phyloP scores from a whole-genome alignment of 1,284 basidiomycete genomes.

The Sanghuangporus sanghuang region DNA sequence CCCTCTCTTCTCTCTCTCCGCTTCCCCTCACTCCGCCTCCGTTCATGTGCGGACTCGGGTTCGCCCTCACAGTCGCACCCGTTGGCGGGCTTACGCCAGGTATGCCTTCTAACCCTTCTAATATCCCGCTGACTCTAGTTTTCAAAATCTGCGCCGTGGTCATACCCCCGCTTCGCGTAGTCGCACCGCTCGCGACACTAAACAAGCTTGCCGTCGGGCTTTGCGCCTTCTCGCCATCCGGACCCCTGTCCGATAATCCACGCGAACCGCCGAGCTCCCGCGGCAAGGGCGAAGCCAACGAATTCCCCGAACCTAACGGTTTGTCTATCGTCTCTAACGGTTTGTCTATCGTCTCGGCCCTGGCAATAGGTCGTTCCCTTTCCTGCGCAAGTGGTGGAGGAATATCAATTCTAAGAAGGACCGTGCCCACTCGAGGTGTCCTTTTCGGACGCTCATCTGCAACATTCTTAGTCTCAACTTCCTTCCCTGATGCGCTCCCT shows the following conservation, averaged over 20 bases:
- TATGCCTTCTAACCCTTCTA: not conserved
- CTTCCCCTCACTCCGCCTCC: not conserved
- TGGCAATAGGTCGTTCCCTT: not conserved
- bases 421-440: not conserved
- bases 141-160: slow-evolving; percentile 11
- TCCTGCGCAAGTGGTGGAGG: not conserved
- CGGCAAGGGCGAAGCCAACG: not conserved
- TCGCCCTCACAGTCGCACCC: not conserved
- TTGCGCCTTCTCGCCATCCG: not conserved
- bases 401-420: slow-evolving; percentile 8
- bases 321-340: not conserved
- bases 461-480: not conserved
- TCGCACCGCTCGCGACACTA: slow-evolving; percentile 4
- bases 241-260: not conserved
- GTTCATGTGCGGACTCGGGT: not conserved
- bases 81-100: not conserved
- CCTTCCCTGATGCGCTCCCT: not conserved
- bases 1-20: not conserved
- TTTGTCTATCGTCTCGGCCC: not conserved
- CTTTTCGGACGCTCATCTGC: not conserved
- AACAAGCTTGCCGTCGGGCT: slow-evolving; percentile 15
- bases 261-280: not conserved
- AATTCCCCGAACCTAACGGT: not conserved
- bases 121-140: slow-evolving; percentile 6
- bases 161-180: slow-evolving; percentile 7